phyloP scores from a whole-genome alignment of 164 flowering plant genomes.

The Hamamelis virginiana region DNA sequence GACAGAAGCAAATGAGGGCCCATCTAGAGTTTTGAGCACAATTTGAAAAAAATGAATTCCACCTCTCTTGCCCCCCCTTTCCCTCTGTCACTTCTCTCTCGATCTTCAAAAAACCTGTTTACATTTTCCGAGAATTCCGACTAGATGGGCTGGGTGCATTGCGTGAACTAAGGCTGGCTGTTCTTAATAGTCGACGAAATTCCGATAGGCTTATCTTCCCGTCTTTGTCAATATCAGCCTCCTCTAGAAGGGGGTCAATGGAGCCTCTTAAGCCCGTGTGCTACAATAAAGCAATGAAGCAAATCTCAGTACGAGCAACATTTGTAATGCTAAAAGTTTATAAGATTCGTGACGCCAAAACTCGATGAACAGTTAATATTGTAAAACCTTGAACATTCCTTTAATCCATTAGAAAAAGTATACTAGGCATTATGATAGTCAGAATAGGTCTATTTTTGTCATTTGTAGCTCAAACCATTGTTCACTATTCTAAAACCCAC shows the following conservation, averaged over 20 bases:
- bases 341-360: background rate
- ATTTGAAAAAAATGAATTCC: background rate
- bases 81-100: background rate
- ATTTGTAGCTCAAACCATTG: too few species aligned
- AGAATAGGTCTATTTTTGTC: too few species aligned
- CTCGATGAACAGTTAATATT: too few species aligned
- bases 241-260: slow-evolving; percentile 87
- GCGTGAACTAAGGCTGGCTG: slow-evolving; percentile 80
- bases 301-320: background rate
- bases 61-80: background rate
- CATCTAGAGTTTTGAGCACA: background rate
- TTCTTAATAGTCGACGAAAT: slow-evolving; percentile 84
- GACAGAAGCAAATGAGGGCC: background rate
- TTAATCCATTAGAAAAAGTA: too few species aligned
- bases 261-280: slow-evolving; percentile 91
- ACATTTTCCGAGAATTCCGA: slow-evolving; percentile 34
- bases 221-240: slow-evolving; percentile 95
- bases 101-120: slow-evolving; percentile 9
- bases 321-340: background rate
- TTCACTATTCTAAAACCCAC: too few species aligned
- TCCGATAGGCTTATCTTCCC: slow-evolving; percentile 88
- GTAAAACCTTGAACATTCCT: too few species aligned
- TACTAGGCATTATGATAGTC: too few species aligned
- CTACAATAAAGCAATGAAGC: slow-evolving; percentile 36
- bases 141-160: slow-evolving; percentile 47